A percentile compares a stretch with the other conserved stretches of the same genome.
Evolutionary conservation across 2,329 filamentous ascomycete species (phyloP).

Genomic region (Aspergillus sp.): DNA sequence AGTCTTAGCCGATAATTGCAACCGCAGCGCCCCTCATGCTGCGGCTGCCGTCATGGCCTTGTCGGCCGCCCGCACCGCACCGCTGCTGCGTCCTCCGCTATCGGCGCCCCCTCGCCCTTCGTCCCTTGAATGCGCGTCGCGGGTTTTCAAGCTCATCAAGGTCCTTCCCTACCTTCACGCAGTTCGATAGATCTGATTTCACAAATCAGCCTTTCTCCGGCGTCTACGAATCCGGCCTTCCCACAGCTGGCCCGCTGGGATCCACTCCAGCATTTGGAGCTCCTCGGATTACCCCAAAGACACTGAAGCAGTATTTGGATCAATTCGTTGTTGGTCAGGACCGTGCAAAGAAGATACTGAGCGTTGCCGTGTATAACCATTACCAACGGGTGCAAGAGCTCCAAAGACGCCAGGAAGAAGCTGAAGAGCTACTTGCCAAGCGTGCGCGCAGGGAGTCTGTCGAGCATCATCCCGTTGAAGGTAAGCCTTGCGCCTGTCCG

Average conservation of each 20-base stretch:
- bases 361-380: slow-evolving; percentile 93
- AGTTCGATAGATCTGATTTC: slow-evolving; percentile 63
- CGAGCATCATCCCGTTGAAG: slow-evolving; percentile 75
- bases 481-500: slow-evolving; percentile 44
- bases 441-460: slow-evolving; percentile 68
- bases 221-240: slow-evolving; percentile 62
- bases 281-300: slow-evolving; percentile 60
- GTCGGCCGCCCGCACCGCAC: slow-evolving; percentile 22
- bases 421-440: slow-evolving; percentile 71
- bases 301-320: slow-evolving; percentile 85
- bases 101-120: slow-evolving; percentile 19
- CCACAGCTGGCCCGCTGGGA: slow-evolving; percentile 63
- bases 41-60: slow-evolving; percentile 29
- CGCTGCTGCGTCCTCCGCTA: slow-evolving; percentile 22
- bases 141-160: slow-evolving; percentile 30
- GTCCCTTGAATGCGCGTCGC: slow-evolving; percentile 14
- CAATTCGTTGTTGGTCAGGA: slow-evolving; percentile 97
- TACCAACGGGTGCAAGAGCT: slow-evolving; percentile 82
- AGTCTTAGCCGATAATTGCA: background rate
- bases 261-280: slow-evolving; percentile 58
- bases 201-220: slow-evolving; percentile 62
- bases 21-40: slow-evolving; percentile 28
- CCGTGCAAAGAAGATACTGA: slow-evolving; percentile 85
- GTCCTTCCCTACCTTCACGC: slow-evolving; percentile 44
- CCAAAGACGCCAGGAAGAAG: slow-evolving; percentile 74